A percentile compares a stretch with the other conserved stretches of the same genome.
Evolutionary conservation across 2,329 filamentous ascomycete species (phyloP).

Genomic region (Colletotrichum tabaci): DNA sequence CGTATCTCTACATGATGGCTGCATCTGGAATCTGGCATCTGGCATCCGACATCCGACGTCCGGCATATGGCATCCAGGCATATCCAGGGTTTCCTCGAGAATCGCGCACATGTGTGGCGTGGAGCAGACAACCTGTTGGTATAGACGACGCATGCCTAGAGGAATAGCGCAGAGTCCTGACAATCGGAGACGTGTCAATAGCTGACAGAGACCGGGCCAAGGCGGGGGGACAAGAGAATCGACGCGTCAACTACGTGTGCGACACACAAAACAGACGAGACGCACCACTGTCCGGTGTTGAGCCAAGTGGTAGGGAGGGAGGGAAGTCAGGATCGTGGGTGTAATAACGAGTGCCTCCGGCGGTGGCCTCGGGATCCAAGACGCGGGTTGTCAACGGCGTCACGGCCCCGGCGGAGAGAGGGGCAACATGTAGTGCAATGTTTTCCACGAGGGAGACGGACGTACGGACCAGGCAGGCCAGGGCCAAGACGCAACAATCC

Average conservation of each 20-base stretch:
- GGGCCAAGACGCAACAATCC: not conserved
- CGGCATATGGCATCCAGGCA: not conserved
- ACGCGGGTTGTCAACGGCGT: not conserved
- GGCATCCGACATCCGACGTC: not conserved
- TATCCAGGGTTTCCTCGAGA: not conserved
- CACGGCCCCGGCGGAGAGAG: not conserved
- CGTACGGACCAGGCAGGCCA: not conserved
- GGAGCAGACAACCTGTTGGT: not conserved
- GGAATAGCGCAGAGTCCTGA: conserved; percentile 28
- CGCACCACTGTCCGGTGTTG: not conserved
- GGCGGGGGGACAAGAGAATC: not conserved
- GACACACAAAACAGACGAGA: conserved; percentile 15
- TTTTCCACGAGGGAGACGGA: no score
- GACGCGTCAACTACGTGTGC: conserved; percentile 7
- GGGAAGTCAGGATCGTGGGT: not conserved
- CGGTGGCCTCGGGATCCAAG: not conserved
- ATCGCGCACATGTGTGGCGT: not conserved
- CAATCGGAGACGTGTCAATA: conserved; percentile 9
- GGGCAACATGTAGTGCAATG: not conserved
- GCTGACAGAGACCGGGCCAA: conserved; percentile 21
- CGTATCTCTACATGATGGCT: conserved; percentile 26
- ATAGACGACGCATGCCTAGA: conserved; percentile 26
- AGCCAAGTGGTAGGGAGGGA: not conserved
- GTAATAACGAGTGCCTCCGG: not conserved
- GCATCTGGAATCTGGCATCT: conserved; percentile 4